A percentile compares a stretch with the other conserved stretches of the same genome.
Evolutionary conservation across 179 eudicot species (phyloP).

Genomic region (Nepenthes alata): DNA sequence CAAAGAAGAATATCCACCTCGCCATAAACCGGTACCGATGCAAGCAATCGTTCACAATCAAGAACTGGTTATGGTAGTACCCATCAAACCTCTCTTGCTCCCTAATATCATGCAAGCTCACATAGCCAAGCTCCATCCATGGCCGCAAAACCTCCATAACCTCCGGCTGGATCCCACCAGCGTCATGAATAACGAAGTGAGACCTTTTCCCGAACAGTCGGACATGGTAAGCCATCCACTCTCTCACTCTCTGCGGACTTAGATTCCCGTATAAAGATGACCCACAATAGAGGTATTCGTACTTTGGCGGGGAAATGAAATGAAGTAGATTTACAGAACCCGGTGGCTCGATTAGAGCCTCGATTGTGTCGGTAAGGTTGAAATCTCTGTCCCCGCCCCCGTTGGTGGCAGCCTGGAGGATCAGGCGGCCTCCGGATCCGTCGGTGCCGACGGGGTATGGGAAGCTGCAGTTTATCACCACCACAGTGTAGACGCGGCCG

Average conservation of each 20-base stretch:
- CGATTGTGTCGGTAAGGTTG: constrained; percentile 27
- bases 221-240: constrained; percentile 74
- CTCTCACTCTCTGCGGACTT: constrained; percentile 65
- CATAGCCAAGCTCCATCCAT: constrained; percentile 71
- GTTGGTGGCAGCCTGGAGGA: constrained; percentile 34
- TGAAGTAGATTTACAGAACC: constrained; percentile 9
- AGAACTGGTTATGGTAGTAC: constrained; percentile 79
- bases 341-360: constrained; percentile 32
- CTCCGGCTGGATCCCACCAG: constrained; percentile 62
- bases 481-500: constrained; percentile 62
- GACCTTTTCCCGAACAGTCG: constrained; percentile 48
- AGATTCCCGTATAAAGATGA: constrained; percentile 58
- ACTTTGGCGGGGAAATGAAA: constrained; percentile 27
- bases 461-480: constrained; percentile 72
- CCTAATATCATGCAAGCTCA: constrained; percentile 49
- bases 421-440: constrained; percentile 38
- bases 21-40: constrained; percentile 53
- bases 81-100: constrained; percentile 78
- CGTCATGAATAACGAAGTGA: constrained; percentile 68
- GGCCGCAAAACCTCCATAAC: constrained; percentile 54
- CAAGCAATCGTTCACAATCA: constrained; percentile 64
- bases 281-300: constrained; percentile 72
- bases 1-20: constrained; percentile 80
- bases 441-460: constrained; percentile 16
- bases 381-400: constrained; percentile 30